Evolutionary conservation across 805 yeast genomes (phyloP).

Genomic region (Naumovozyma castellii): DNA sequence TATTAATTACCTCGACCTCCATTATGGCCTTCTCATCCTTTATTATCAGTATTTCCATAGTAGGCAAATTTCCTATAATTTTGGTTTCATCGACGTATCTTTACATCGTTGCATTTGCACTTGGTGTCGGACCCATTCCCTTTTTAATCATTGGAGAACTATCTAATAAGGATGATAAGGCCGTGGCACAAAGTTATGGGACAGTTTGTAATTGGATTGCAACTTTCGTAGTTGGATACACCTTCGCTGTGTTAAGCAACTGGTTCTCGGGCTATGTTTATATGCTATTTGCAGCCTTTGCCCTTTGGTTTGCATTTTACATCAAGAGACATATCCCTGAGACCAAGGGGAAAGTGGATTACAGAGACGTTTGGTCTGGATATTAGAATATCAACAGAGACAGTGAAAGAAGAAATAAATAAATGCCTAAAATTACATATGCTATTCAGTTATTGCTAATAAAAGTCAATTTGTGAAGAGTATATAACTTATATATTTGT

Average conservation of each 20-base stretch:
- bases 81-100: constrained; percentile 57
- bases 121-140: constrained; percentile 94
- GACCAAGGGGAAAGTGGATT: constrained; percentile 15
- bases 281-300: constrained; percentile 54
- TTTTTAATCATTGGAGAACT: constrained; percentile 81
- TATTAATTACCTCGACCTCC: constrained; percentile 54
- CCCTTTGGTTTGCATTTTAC: constrained; percentile 37
- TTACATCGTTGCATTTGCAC: constrained; percentile 78
- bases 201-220: constrained; percentile 87
- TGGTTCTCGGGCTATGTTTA: constrained; percentile 72
- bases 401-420: background rate
- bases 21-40: constrained; percentile 61
- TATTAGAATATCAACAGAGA: constrained; percentile 1
- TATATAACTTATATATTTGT: background rate
- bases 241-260: constrained; percentile 65
- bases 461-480: too few species aligned
- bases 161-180: constrained; percentile 71
- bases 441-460: too few species aligned
- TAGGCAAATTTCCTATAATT: constrained; percentile 35
- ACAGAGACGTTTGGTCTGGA: constrained; percentile 17
- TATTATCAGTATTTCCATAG: constrained; percentile 58
- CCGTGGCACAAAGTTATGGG: constrained; percentile 88
- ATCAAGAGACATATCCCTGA: constrained; percentile 30
- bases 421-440: too few species aligned
- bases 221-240: constrained; percentile 69